Evolutionary conservation across 2,329 filamentous ascomycete species (phyloP), one percentile per base, ranked within the genome.

Genomic region (Aspergillus hiratsukae): DNA sequence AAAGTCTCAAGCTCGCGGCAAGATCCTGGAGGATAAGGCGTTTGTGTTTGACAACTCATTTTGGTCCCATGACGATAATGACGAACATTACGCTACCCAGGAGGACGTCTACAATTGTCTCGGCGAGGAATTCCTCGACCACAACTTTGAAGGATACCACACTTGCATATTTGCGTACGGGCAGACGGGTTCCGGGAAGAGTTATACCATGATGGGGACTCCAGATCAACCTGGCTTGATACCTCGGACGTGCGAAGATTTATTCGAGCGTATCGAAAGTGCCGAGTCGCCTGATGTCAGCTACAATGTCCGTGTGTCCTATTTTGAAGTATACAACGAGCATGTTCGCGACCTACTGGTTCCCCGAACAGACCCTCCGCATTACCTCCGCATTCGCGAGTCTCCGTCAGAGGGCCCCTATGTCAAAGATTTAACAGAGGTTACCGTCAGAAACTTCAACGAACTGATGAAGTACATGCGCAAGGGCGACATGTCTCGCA

Each of bases 261-360:
- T 99, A 51, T 99, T 99, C 72, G 87, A 96, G 77, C 86, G 94
- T 54, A 97, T 99, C 71, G 88, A 93, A 62, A 84, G 86, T 46
- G 87, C 89, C 63, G 88, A 95, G 68, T 89, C 89, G 48, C 89
- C 91, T 53, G 95, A 94, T 74, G 91, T 96, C 72, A 96, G 90
- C 64, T 99, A 97, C 81, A 94, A 93, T 67, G 94, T 99, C 62
- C 89, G 94, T 61, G 94, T 97, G 28, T 97, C 92, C 3, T 99
- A 99, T 78, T 97, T 99, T 69, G 94, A 99, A 73, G 94, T 99
- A 59, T 99, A 99, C 83, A 99, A 99, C 75, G 94, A 99, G 77
- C 94, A 97, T 75, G 94, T 99, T 51, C 90, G 94, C 57, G 94
- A 99, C 71, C 80, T 99, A 37, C 84, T 99, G 48, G 88, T 91